phyloP scores from a whole-genome alignment of 805 yeast species.

The Suhomyces faveliae region DNA sequence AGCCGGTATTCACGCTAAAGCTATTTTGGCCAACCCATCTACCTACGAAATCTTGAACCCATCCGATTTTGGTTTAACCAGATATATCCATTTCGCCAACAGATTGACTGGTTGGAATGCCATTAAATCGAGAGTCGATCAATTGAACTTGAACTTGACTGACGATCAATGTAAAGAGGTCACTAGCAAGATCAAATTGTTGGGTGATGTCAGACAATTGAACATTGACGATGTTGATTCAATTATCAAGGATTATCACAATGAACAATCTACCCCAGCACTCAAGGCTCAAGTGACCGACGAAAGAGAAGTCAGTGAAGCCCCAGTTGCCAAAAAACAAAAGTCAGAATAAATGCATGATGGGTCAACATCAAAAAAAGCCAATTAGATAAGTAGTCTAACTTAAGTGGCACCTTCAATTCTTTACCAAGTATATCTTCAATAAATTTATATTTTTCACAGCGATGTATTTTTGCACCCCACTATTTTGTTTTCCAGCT shows the following conservation, averaged over 20 bases:
- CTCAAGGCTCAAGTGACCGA: constrained; percentile 14
- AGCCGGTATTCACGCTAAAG: constrained; percentile 99
- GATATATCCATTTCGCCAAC: constrained; percentile 97
- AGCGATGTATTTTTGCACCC: neutral
- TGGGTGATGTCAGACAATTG: constrained; percentile 93
- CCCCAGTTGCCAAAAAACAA: constrained; percentile 41
- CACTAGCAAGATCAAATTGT: constrained; percentile 85
- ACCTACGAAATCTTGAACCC: constrained; percentile 98
- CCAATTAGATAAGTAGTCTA: neutral
- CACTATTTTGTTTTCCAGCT: neutral
- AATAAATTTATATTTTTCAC: neutral
- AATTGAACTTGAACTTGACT: constrained; percentile 81
- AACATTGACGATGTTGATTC: constrained; percentile 97
- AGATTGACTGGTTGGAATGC: constrained; percentile 99
- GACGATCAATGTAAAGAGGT: constrained; percentile 96
- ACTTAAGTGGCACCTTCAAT: neutral
- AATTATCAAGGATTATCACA: constrained; percentile 90
- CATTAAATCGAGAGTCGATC: constrained; percentile 96
- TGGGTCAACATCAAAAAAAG: neutral
- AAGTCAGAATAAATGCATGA: constrained; percentile 22
- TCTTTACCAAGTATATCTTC: neutral
- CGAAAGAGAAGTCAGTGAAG: constrained; percentile 25
- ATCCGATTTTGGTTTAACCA: constrained; percentile 88
- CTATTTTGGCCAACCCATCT: constrained; percentile 96
- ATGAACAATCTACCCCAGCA: constrained; percentile 60